Base-by-base conservation (phyloP, 495 filamentous ascomycete genomes). In the Penicillium angulare region DNA sequence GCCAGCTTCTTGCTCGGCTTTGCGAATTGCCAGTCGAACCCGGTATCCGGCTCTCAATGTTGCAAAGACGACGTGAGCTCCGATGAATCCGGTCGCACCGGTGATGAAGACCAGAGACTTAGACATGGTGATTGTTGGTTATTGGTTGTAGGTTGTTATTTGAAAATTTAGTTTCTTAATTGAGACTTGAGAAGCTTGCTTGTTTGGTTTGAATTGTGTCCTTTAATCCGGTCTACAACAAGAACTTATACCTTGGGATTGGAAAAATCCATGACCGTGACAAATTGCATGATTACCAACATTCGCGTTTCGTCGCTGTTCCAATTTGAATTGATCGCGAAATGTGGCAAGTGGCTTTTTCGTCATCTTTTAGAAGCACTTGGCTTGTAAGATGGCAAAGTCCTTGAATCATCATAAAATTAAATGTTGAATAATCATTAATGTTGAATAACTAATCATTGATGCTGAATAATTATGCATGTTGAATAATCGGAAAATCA, bases 31-130 rank as follows among this genome's bases (percentile, higher is more conserved):
- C 2, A 56, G 33, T 9, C 65, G 59, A 3, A 63, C 57, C 12
- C 50, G 51, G 46, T 53, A 54, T 16, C 65, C 60, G 9, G 57
- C 52, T 40, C 47, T 18, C 15, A 69, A 47, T 17, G 58, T 43
- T 9, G 59, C 32, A 4, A 43, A 32, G 59, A 32, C 50, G 20
- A 57, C 53, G 10, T 71, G 57, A 12, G 64, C 62, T 9, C 72
- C 72, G 26, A 72, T 70, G 20, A 48, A 48, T 17, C 45, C 45
- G 16, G 45, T 48, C 1, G 45, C 29, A 10, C 45, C 45, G 10
- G 64, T 65, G 43, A 71, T 59, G 48, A 73, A 61, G 31, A 67
- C 31, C 10, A 53, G 53, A 20, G 15, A 13, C 9, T 29, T 31
- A 5, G 41, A 16, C 41, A 43, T 43, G 20, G 12, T 17, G 41